These are phyloP conservation scores for Akanthomyces muscarius DNA, from an alignment of 2,329 filamentous ascomycete genomes.

Conservation along the genomic window DNA sequence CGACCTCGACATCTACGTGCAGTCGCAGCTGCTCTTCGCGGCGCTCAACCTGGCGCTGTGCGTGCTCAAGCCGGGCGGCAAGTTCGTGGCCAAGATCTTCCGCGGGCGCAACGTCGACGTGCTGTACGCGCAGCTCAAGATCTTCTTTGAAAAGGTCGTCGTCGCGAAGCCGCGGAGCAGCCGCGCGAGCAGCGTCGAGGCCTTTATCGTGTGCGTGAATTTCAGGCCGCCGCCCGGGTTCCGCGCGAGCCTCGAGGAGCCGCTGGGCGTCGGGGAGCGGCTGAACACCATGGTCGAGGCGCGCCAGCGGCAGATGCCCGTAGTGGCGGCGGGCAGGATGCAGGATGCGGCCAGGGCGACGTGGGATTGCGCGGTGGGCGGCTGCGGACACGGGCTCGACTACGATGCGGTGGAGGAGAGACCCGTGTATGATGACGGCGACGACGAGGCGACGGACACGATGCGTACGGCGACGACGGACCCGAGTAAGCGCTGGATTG, in stretches of 20 bases:
- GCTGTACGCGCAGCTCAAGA: slow-evolving; percentile 87
- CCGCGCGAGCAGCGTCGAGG: slow-evolving; percentile 93
- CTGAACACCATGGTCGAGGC: slow-evolving; percentile 48
- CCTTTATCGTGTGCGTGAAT: slow-evolving; percentile 91
- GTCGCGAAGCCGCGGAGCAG: slow-evolving; percentile 93
- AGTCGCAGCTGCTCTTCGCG: slow-evolving; percentile 90
- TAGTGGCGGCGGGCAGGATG: slow-evolving; percentile 39
- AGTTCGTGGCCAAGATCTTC: slow-evolving; percentile 98
- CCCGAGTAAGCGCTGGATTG: slow-evolving; percentile 69
- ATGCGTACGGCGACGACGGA: slow-evolving; percentile 22
- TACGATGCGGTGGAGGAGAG: slow-evolving; percentile 40
- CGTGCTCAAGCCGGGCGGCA: slow-evolving; percentile 86
- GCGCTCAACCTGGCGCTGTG: slow-evolving; percentile 91
- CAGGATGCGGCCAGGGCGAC: slow-evolving; percentile 43
- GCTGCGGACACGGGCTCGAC: slow-evolving; percentile 19
- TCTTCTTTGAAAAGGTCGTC: slow-evolving; percentile 80
- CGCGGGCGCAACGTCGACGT: slow-evolving; percentile 91
- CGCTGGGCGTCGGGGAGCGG: slow-evolving; percentile 61
- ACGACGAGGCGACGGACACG: slow-evolving; percentile 29
- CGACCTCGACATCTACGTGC: slow-evolving; percentile 96
- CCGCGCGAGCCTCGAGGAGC: slow-evolving; percentile 69
- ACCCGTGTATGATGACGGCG: slow-evolving; percentile 47
- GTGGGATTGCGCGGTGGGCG: slow-evolving; percentile 33
- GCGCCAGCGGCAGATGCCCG: slow-evolving; percentile 37
- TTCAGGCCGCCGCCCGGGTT: slow-evolving; percentile 78